These are phyloP conservation scores for Chlorella sp. DNA, from an alignment of 139 green algal species.

Conservation along the genomic window DNA sequence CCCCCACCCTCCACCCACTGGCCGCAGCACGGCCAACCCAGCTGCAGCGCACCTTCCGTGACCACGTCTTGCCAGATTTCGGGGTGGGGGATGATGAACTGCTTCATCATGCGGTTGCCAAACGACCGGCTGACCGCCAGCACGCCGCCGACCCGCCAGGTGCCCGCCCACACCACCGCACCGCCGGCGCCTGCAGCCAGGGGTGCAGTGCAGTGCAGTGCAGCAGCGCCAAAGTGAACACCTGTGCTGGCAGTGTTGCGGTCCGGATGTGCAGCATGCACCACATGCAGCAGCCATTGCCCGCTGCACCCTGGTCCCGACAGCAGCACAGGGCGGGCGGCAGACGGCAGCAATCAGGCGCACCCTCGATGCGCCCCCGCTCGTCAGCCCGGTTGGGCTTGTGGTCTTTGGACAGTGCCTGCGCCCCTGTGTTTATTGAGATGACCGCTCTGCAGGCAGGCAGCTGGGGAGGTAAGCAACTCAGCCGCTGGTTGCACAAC, in stretches of 20 bases:
- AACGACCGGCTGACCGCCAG: conserved; percentile 95
- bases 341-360: too few relatives aligned
- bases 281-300: too few relatives aligned
- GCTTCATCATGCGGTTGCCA: conserved; percentile 93
- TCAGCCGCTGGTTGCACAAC: too few relatives aligned
- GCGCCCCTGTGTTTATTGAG: conserved; percentile 31
- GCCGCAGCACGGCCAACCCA: not conserved
- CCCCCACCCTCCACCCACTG: not conserved
- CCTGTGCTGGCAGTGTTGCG: too few relatives aligned
- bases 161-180: conserved; percentile 92
- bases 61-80: conserved; percentile 81
- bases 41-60: not conserved
- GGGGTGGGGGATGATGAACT: conserved; percentile 83
- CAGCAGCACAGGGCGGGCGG: too few relatives aligned
- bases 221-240: too few relatives aligned
- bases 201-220: too few relatives aligned
- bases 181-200: conserved; percentile 65
- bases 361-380: conserved; percentile 86
- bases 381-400: conserved; percentile 95
- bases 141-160: conserved; percentile 95
- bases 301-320: too few relatives aligned
- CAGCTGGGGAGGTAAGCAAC: too few relatives aligned
- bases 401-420: conserved; percentile 88
- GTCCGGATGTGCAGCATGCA: too few relatives aligned
- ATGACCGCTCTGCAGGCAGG: conserved; percentile 1